phyloP scores from a whole-genome alignment of 768 basidiomycete species.

The Saitozyma sp. region DNA sequence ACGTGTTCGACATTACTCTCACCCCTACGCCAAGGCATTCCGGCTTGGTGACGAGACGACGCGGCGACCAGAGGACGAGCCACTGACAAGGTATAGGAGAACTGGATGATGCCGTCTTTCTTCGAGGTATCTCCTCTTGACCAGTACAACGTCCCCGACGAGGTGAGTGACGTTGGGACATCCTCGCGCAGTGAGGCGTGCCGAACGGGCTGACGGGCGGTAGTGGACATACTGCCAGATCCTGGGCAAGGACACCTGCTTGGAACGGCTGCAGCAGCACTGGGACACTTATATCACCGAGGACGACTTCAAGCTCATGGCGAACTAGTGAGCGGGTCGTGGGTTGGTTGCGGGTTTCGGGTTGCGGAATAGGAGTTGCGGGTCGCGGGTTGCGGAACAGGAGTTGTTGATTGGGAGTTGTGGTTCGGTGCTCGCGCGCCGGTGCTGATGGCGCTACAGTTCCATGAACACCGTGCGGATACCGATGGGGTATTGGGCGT shows the following conservation, averaged over 20 bases:
- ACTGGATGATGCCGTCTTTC: slow-evolving; percentile 45
- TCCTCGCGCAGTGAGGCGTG: too few species aligned
- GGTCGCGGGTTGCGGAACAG: not conserved
- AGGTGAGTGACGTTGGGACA: slow-evolving; percentile 11
- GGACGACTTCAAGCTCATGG: slow-evolving; percentile 41
- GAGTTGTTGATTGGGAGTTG: not conserved
- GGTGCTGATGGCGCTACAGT: slow-evolving; percentile 2
- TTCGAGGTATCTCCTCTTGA: slow-evolving; percentile 26
- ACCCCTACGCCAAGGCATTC: too few species aligned
- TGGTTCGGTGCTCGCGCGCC: not conserved
- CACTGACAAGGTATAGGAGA: slow-evolving; percentile 21
- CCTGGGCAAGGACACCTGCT: slow-evolving; percentile 31
- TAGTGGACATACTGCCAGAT: slow-evolving; percentile 37
- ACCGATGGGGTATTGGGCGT: slow-evolving; percentile 45
- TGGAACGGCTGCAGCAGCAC: slow-evolving; percentile 27
- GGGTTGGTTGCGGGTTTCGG: not conserved
- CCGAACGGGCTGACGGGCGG: slow-evolving; percentile 1
- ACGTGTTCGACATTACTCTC: too few species aligned
- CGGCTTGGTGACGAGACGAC: not conserved
- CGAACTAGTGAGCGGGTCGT: slow-evolving; percentile 19
- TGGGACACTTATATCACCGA: slow-evolving; percentile 46
- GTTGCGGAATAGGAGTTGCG: too few species aligned
- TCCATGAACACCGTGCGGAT: slow-evolving; percentile 42
- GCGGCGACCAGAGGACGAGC: not conserved
- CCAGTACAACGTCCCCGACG: slow-evolving; percentile 23